Conservation (phyloP, 371 early-diverging fungal genomes). For the Mucor irregularis region DNA sequence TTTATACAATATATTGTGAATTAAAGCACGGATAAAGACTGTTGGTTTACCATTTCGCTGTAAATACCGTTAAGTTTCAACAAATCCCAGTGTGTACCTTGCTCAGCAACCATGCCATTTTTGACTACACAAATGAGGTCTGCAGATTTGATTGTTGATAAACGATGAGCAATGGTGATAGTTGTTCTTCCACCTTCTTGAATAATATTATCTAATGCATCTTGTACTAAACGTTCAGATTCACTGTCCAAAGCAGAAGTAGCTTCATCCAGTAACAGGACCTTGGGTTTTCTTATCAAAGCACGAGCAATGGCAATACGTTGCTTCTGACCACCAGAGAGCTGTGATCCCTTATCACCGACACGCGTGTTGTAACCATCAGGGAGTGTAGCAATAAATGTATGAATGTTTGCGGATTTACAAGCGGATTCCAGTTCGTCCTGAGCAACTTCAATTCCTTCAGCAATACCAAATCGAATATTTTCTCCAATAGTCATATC, state of each 20-base stretch:
- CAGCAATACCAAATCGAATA: slow-evolving; percentile 65
- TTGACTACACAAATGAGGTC: slow-evolving; percentile 78
- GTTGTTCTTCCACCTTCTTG: slow-evolving; percentile 63
- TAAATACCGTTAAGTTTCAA: slow-evolving; percentile 42
- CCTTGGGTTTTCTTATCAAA: slow-evolving; percentile 77
- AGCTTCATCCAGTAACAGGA: slow-evolving; percentile 95
- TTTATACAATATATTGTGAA: too few species aligned
- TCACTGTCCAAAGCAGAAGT: slow-evolving; percentile 92
- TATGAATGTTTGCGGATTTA: slow-evolving; percentile 74
- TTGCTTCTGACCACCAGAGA: slow-evolving; percentile 77
- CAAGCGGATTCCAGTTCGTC: slow-evolving; percentile 66
- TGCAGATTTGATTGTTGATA: slow-evolving; percentile 77
- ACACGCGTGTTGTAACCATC: slow-evolving; percentile 78
- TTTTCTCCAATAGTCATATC: slow-evolving; percentile 79
- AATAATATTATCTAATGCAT: slow-evolving; percentile 76
- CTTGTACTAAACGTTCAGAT: slow-evolving; percentile 86
- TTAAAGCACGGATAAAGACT: slow-evolving; percentile 25
- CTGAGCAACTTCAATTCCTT: slow-evolving; percentile 35
- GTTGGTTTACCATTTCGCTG: slow-evolving; percentile 35
- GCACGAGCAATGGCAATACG: slow-evolving; percentile 74
- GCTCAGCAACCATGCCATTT: slow-evolving; percentile 76
- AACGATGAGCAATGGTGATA: slow-evolving; percentile 70
- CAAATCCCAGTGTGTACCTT: slow-evolving; percentile 79
- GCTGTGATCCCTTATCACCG: slow-evolving; percentile 73
- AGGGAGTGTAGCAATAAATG: slow-evolving; percentile 68